Evolutionary conservation across 345 rosid genomes (phyloP).

Genomic region (Lepidium didymum): DNA sequence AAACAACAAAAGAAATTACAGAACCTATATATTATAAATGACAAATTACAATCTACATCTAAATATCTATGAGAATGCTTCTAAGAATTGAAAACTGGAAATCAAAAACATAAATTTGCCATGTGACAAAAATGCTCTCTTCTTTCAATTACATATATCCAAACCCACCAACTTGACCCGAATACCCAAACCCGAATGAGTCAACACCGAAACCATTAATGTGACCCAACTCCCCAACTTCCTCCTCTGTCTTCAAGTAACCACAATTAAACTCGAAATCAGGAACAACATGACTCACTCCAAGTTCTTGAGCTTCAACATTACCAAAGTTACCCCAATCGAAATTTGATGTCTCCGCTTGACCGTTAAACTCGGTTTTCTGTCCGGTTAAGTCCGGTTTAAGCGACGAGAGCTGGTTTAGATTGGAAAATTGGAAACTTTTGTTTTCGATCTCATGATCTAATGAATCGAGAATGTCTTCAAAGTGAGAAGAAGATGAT

Average conservation of each 20-base stretch:
- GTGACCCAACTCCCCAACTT: not conserved
- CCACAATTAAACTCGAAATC: slow-evolving; percentile 20
- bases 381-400: slow-evolving; percentile 37
- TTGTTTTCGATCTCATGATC: slow-evolving; percentile 42
- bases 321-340: slow-evolving; percentile 42
- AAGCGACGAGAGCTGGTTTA: slow-evolving; percentile 7
- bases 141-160: slow-evolving; percentile 16
- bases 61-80: not conserved
- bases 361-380: slow-evolving; percentile 31
- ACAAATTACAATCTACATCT: not conserved
- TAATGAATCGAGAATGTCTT: slow-evolving; percentile 47
- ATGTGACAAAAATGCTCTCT: not conserved
- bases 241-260: slow-evolving; percentile 35
- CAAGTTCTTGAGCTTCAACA: slow-evolving; percentile 32
- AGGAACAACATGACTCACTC: slow-evolving; percentile 25
- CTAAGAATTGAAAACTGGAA: slow-evolving; percentile 8
- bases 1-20: not conserved
- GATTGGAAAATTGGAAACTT: slow-evolving; percentile 18
- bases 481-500: slow-evolving; percentile 64
- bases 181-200: slow-evolving; percentile 18
- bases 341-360: slow-evolving; percentile 12
- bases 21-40: not conserved
- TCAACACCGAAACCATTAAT: slow-evolving; percentile 10
- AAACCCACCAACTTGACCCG: slow-evolving; percentile 25
- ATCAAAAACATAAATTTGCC: slow-evolving; percentile 5